Conservation (phyloP, 2,329 filamentous ascomycete species). For the Bipolaris bicolor region DNA sequence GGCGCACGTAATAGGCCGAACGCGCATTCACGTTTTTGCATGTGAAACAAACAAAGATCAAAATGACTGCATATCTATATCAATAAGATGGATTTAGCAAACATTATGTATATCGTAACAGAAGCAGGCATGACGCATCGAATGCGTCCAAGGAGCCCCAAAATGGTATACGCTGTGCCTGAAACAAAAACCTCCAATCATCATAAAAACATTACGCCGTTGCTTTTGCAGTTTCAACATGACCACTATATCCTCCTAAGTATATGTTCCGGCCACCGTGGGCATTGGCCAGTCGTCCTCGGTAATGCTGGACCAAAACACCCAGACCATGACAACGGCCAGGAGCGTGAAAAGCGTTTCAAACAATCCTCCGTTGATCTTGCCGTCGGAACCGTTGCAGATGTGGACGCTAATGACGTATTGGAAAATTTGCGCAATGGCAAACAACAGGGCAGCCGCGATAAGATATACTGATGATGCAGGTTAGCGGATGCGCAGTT, state of each 20-base stretch:
- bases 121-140: conserved; percentile 35
- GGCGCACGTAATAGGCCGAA: conserved; percentile 26
- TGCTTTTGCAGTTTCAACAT: conserved; percentile 28
- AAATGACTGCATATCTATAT: background rate
- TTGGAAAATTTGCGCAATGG: conserved; percentile 92
- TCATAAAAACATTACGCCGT: conserved; percentile 45
- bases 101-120: conserved; percentile 46
- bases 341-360: conserved; percentile 90
- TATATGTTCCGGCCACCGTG: conserved; percentile 49
- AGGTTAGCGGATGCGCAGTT: conserved; percentile 21
- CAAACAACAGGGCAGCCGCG: conserved; percentile 79
- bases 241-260: conserved; percentile 22
- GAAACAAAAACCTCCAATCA: conserved; percentile 36
- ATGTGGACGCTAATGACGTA: conserved; percentile 92
- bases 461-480: conserved; percentile 70
- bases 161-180: conserved; percentile 50
- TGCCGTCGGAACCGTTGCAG: conserved; percentile 79
- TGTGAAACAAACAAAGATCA: conserved; percentile 6
- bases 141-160: conserved; percentile 37
- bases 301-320: conserved; percentile 99
- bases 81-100: conserved; percentile 24
- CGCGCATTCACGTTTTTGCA: conserved; percentile 31
- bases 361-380: conserved; percentile 92
- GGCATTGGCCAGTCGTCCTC: conserved; percentile 93
- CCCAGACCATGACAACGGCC: conserved; percentile 82